Base-by-base conservation (phyloP, 257 asterid species). In the Solanum chiquidenum region DNA sequence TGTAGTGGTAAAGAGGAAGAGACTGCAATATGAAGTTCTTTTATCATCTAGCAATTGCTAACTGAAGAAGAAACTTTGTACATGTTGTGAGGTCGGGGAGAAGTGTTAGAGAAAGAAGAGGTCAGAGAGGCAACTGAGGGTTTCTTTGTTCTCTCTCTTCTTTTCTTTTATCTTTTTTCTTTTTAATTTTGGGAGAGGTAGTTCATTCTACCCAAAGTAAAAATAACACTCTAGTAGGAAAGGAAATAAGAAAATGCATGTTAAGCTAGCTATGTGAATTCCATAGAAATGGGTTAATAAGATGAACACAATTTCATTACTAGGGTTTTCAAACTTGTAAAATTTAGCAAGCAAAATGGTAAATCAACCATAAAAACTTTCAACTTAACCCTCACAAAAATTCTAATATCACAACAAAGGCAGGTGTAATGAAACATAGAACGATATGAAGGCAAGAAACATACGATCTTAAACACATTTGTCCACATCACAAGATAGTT, bases 391-490 rank as follows among this genome's bases (percentile, higher is more conserved):
- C 84, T 44, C 84, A 79, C 33, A 46, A 25, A 27, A 80, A 52
- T 46, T 29, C 4, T 80, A 80, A 46, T 27, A 46, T 46, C 68
- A 80, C 20, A 80, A 14, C 69, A 82, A 82, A 49, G 21, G 71
- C 69, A 82, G 14, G 69, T 6, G 29, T 10, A 49, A 52, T 46
- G 72, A 69, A 34, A 38, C 77, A 76, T 58, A 88, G 69, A 71
- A 35, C 55, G 46, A 72, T 23, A 42, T 6, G 80, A 87, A 87
- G 40, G 85, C 89, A 68, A 62, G 23, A 73, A 87, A 86, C 99
- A 90, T 93, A 97, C 99, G 85, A 97, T 92, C 90, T 92, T 96
- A 91, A 97, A 97, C 84, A 97, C 96, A 94, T 97, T 97, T 84
- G 99, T 96, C 99, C 99, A 97, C 99, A 97, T 97, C 89, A 89